phyloP scores from a whole-genome alignment of 1,139 yeast species.

The Petasospora rhodanensis region DNA sequence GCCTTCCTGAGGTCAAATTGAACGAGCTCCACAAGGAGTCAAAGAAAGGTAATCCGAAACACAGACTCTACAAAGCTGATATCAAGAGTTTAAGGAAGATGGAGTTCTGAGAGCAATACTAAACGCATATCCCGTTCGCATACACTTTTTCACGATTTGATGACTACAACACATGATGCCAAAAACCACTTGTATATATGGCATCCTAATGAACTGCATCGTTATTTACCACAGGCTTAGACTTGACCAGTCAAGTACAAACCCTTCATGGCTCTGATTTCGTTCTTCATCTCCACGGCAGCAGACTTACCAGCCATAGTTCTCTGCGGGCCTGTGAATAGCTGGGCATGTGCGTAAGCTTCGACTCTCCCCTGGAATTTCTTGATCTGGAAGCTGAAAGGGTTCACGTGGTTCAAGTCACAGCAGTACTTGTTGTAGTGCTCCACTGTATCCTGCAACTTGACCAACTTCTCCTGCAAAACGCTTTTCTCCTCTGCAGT shows the following conservation, averaged over 20 bases:
- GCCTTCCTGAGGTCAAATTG: too few relatives aligned
- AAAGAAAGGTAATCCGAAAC: constrained; percentile 7
- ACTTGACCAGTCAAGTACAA: constrained; percentile 34
- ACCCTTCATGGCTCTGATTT: constrained; percentile 32
- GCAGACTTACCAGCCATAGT: constrained; percentile 18
- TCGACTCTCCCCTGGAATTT: constrained; percentile 31
- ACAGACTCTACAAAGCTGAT: constrained; percentile 11
- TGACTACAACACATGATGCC: too few relatives aligned
- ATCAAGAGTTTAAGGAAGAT: constrained; percentile 14
- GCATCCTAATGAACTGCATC: too few relatives aligned
- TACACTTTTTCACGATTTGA: too few relatives aligned
- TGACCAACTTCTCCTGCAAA: constrained; percentile 6
- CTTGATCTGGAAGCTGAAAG: constrained; percentile 35
- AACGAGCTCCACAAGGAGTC: too few relatives aligned
- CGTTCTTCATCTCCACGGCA: constrained; percentile 19
- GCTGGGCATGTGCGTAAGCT: constrained; percentile 32
- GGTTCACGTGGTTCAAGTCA: constrained; percentile 30
- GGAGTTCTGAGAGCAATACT: constrained; percentile 16
- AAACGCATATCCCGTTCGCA: not conserved
- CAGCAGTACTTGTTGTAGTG: constrained; percentile 23
- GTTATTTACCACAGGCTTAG: constrained; percentile 14
- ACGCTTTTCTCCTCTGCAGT: constrained; percentile 3
- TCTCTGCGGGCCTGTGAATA: constrained; percentile 29
- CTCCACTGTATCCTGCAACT: constrained; percentile 13
- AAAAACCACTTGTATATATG: not conserved